A percentile compares a stretch with the other conserved stretches of the same genome.
Conservation (phyloP, 1,284 basidiomycete genomes). For the Cerrena zonata region DNA sequence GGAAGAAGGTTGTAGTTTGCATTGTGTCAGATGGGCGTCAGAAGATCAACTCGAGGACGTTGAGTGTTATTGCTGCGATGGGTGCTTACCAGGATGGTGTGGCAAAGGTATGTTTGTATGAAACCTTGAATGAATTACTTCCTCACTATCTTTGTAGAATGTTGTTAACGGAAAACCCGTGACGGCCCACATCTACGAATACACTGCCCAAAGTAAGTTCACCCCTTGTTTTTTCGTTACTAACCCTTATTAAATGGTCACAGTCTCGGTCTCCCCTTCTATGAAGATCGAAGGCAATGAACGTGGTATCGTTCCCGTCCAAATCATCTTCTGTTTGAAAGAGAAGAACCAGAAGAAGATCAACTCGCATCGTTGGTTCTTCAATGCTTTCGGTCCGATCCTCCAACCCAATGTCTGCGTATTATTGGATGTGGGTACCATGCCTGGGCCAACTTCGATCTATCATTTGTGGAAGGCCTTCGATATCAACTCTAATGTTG, state of each 20-base stretch:
- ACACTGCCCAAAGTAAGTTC: conserved; percentile 77
- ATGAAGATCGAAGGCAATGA: conserved; percentile 81
- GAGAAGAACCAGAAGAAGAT: conserved; percentile 91
- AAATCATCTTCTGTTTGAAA: conserved; percentile 92
- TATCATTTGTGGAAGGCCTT: conserved; percentile 98
- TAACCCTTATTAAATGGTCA: conserved; percentile 11
- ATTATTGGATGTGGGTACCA: conserved; percentile 90
- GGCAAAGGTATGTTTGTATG: conserved; percentile 64
- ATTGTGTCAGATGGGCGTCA: conserved; percentile 70
- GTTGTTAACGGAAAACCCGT: conserved; percentile 82
- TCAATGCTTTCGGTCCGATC: conserved; percentile 79
- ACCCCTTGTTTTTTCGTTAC: conserved; percentile 1
- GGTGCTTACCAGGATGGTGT: conserved; percentile 80
- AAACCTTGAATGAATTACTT: neutral
- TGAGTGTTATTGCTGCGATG: conserved; percentile 83
- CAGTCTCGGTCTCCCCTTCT: conserved; percentile 77
- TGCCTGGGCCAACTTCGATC: conserved; percentile 83
- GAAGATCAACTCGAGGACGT: conserved; percentile 82
- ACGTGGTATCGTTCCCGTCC: conserved; percentile 79
- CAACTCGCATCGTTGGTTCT: conserved; percentile 92
- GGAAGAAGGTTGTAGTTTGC: conserved; percentile 83
- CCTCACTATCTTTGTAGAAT: conserved; percentile 41
- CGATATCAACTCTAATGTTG: conserved; percentile 92
- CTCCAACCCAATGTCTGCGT: conserved; percentile 87
- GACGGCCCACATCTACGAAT: conserved; percentile 91